Evolutionary conservation across 148 eudicot species (phyloP).

Genomic region (Rhododendron molle): DNA sequence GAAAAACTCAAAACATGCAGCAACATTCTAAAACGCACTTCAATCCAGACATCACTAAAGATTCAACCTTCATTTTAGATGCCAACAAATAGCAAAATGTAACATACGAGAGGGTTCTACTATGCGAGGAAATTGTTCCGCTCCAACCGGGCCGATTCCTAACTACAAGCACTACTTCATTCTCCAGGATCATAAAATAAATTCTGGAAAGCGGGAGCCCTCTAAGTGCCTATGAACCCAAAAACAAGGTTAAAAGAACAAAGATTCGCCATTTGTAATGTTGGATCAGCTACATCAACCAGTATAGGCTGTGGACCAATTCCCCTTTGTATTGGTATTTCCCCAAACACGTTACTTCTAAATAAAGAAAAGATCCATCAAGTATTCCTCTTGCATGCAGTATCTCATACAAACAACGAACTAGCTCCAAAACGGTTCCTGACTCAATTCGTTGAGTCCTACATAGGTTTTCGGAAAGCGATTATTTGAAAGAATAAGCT

Average conservation of each 20-base stretch:
- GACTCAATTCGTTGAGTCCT: not conserved
- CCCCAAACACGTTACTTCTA: not conserved
- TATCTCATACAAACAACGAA: not conserved
- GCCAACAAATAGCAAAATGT: not conserved
- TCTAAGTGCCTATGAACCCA: not conserved
- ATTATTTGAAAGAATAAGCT: not conserved
- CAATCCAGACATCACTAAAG: not conserved
- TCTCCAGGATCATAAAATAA: not conserved
- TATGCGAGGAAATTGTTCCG: not conserved
- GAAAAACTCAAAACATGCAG: not conserved
- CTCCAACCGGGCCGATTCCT: not conserved
- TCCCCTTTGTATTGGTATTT: not conserved
- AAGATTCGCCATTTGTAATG: not conserved
- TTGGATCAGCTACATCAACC: slow-evolving; percentile 4
- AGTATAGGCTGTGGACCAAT: not conserved
- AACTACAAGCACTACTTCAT: not conserved
- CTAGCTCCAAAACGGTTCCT: not conserved
- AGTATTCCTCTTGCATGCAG: not conserved
- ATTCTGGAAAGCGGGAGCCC: not conserved
- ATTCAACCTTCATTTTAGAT: not conserved
- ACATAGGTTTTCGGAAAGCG: not conserved
- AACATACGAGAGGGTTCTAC: too few relatives aligned
- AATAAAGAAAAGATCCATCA: not conserved
- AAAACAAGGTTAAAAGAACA: not conserved
- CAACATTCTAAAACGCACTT: not conserved